Evolutionary conservation across 768 basidiomycete genomes (phyloP).

Genomic region (Lentinula aciculospora): DNA sequence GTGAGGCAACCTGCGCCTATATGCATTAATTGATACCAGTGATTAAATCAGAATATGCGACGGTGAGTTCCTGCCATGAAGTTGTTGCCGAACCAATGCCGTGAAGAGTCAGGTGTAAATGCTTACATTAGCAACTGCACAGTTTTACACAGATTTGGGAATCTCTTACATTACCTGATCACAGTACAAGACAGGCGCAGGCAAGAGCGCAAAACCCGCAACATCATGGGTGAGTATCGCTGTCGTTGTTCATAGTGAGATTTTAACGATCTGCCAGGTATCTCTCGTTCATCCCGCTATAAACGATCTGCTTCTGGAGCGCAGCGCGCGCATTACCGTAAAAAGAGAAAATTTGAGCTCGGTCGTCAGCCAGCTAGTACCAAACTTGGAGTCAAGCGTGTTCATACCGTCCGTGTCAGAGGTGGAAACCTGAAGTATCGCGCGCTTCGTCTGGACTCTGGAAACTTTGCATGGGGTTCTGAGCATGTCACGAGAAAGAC

Average conservation of each 20-base stretch:
- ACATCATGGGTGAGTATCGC: constrained; percentile 65
- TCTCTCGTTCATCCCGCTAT: constrained; percentile 94
- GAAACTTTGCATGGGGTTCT: constrained; percentile 99
- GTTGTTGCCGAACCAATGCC: not conserved
- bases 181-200: constrained; percentile 1
- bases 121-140: not conserved
- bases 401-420: constrained; percentile 92
- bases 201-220: constrained; percentile 1
- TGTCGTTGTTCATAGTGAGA: constrained; percentile 17
- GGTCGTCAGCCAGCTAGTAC: constrained; percentile 98
- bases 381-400: constrained; percentile 91
- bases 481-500: constrained; percentile 95
- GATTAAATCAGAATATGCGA: no score
- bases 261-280: constrained; percentile 54
- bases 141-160: not conserved
- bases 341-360: constrained; percentile 99
- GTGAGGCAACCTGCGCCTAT: not conserved
- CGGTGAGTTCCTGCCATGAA: no score
- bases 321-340: constrained; percentile 93
- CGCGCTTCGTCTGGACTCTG: constrained; percentile 92
- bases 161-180: not conserved
- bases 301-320: constrained; percentile 94
- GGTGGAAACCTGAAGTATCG: constrained; percentile 95
- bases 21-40: not conserved
- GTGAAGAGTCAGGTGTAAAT: not conserved